A percentile compares a stretch with the other conserved stretches of the same genome.
Evolutionary conservation across 1,139 yeast species (phyloP).

Genomic region (Candida tropicalis): DNA sequence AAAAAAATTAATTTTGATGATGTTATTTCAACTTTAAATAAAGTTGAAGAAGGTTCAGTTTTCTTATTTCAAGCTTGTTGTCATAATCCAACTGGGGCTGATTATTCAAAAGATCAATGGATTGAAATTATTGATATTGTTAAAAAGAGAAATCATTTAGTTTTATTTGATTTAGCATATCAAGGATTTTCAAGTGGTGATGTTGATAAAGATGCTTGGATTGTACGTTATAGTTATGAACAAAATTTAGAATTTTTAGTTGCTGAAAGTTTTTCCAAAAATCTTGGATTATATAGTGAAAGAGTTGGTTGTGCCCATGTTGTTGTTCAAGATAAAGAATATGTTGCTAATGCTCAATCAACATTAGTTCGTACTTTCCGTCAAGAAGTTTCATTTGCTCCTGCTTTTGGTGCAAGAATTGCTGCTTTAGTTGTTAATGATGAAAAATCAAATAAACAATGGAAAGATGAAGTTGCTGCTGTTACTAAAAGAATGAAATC

Average conservation of each 20-base stretch:
- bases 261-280: constrained; percentile 49
- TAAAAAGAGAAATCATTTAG: constrained; percentile 58
- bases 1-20: constrained; percentile 34
- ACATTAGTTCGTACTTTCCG: constrained; percentile 36
- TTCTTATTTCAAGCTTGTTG: constrained; percentile 88
- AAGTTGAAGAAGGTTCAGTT: constrained; percentile 34
- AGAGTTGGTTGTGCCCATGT: constrained; percentile 47
- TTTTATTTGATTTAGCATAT: constrained; percentile 89
- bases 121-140: constrained; percentile 63
- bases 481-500: constrained; percentile 33
- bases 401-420: constrained; percentile 49
- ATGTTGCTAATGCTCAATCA: constrained; percentile 25
- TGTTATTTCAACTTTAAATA: constrained; percentile 28
- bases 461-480: constrained; percentile 38
- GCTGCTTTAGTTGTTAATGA: constrained; percentile 32
- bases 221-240: constrained; percentile 27
- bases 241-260: constrained; percentile 31
- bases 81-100: constrained; percentile 96
- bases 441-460: constrained; percentile 27
- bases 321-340: constrained; percentile 28
- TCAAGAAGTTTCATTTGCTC: constrained; percentile 46
- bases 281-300: constrained; percentile 50
- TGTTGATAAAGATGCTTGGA: constrained; percentile 34
- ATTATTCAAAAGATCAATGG: constrained; percentile 85
- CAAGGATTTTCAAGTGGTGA: constrained; percentile 82